Conservation (phyloP, 495 filamentous ascomycete species). For the Hypoxylon intermedium region DNA sequence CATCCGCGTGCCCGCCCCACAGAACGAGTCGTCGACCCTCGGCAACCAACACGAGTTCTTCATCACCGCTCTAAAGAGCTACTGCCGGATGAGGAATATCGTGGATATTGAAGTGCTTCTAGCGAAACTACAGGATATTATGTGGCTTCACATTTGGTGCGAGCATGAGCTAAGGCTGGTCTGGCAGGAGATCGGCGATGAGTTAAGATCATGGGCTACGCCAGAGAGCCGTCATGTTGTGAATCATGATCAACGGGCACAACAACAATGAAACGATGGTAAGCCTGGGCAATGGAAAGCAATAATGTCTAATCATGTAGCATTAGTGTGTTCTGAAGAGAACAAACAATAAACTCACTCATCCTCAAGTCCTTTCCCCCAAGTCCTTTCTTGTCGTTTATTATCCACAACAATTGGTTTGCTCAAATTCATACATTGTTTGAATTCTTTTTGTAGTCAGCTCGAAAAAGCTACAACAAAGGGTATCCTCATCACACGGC, state of each 20-base stretch:
- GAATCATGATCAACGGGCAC: neutral
- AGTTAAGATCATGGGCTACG: slow-evolving; percentile 23
- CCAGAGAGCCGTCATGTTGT: slow-evolving; percentile 1
- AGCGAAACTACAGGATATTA: slow-evolving; percentile 32
- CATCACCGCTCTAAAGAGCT: slow-evolving; percentile 37
- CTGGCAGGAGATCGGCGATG: slow-evolving; percentile 38
- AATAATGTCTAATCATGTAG: slow-evolving; percentile 33
- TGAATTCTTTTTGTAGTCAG: no score
- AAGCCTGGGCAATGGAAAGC: neutral
- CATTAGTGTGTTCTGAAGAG: neutral
- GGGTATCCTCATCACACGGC: no score
- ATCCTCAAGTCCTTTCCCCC: neutral
- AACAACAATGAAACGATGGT: neutral
- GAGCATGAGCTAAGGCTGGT: slow-evolving; percentile 37
- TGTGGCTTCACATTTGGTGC: slow-evolving; percentile 42
- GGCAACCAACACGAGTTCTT: slow-evolving; percentile 40
- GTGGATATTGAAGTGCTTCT: slow-evolving; percentile 25
- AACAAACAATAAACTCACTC: neutral
- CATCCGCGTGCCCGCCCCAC: slow-evolving; percentile 25
- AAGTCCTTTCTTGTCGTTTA: no score
- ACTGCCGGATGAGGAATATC: slow-evolving; percentile 37
- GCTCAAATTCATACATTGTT: no score
- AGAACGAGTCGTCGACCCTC: slow-evolving; percentile 9
- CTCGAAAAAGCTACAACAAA: no score
- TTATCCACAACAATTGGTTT: no score